phyloP scores from a whole-genome alignment of 73 alveolate genomes.

The Tetrahymena thermophila region DNA sequence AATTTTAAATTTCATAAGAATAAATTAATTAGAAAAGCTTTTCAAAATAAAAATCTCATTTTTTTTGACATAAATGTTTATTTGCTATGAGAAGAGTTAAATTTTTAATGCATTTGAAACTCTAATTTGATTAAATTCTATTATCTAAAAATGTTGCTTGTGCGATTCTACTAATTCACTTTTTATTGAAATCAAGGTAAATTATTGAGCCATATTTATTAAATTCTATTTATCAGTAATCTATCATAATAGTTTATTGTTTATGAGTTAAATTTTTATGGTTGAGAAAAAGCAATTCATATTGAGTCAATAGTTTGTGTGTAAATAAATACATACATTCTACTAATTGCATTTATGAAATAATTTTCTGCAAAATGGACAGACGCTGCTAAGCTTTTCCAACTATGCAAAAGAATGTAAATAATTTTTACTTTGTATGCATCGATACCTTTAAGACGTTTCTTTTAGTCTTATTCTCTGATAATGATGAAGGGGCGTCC shows the following conservation, averaged over 20 bases:
- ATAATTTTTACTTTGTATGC: slow-evolving; percentile 67
- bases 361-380: background rate
- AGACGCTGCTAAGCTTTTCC: background rate
- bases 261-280: background rate
- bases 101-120: background rate
- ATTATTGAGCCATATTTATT: background rate
- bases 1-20: background rate
- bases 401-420: background rate
- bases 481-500: slow-evolving; percentile 93
- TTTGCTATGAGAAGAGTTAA: background rate
- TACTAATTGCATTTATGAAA: background rate
- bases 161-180: background rate
- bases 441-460: slow-evolving; percentile 90
- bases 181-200: too few species aligned
- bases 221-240: background rate
- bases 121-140: background rate
- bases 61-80: too few species aligned
- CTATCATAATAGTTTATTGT: background rate
- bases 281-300: background rate
- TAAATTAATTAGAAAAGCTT: background rate
- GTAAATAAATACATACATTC: background rate
- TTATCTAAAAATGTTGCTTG: background rate
- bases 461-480: slow-evolving; percentile 87
- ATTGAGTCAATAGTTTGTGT: background rate
- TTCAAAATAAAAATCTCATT: too few species aligned